Evolutionary conservation across 495 filamentous ascomycete genomes (phyloP).

Genomic region (Annulohypoxylon moriforme): DNA sequence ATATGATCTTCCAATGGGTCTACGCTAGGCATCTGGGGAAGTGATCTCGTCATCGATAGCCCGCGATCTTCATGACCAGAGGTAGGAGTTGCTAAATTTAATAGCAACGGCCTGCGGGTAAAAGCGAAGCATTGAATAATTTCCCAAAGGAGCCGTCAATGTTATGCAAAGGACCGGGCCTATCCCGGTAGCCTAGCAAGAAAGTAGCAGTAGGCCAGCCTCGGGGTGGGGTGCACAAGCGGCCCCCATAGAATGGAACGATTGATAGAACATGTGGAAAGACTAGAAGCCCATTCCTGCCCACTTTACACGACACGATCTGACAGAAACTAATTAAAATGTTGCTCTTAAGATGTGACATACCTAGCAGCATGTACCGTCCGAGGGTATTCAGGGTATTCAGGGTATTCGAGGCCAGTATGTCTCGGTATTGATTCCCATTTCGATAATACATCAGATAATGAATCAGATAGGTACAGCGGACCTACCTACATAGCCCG

Average conservation of each 20-base stretch:
- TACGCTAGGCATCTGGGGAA: conserved; percentile 41
- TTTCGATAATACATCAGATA: conserved; percentile 24
- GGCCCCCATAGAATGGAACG: conserved; percentile 52
- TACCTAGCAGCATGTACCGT: conserved; percentile 1
- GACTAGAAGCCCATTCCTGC: conserved; percentile 25
- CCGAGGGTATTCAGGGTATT: conserved; percentile 15
- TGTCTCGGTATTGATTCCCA: conserved; percentile 25
- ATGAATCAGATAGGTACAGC: no score
- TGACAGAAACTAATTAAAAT: conserved; percentile 38
- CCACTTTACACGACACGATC: conserved; percentile 40
- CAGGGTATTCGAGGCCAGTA: conserved; percentile 30
- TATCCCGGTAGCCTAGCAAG: conserved; percentile 31
- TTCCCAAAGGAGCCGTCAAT: conserved; percentile 57
- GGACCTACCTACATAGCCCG: no score
- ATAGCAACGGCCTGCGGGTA: conserved; percentile 50
- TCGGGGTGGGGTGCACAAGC: conserved; percentile 30
- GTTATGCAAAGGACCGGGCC: conserved; percentile 53
- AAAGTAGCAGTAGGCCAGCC: conserved; percentile 16
- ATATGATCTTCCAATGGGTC: conserved; percentile 42
- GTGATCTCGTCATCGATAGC: conserved; percentile 56
- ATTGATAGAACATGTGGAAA: conserved; percentile 56
- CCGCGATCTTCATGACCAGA: conserved; percentile 56
- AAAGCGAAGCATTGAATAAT: conserved; percentile 55
- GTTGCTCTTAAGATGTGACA: conserved; percentile 25
- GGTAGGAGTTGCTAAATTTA: conserved; percentile 53